Evolutionary conservation across 2,329 filamentous ascomycete species (phyloP).

Genomic region (Aspergillus ochraceoroseus): DNA sequence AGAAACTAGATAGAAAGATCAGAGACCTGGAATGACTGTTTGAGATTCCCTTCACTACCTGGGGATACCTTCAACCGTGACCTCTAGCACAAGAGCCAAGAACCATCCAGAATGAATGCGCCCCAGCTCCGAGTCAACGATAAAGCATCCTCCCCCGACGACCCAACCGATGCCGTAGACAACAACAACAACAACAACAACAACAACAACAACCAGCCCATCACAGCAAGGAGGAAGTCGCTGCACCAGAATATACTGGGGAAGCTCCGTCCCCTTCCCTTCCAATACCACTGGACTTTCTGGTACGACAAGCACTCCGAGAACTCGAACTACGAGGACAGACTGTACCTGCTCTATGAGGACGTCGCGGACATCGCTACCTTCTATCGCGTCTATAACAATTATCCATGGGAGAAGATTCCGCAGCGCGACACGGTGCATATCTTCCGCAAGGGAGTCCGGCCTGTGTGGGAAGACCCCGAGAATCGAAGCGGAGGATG

Average conservation of each 20-base stretch:
- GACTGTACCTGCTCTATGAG: constrained; percentile 39
- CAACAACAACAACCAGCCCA: too few species aligned
- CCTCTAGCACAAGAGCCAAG: too few species aligned
- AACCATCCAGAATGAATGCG: constrained; percentile 24
- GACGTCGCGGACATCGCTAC: constrained; percentile 42
- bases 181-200: too few species aligned
- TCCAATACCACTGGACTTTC: constrained; percentile 47
- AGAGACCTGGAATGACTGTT: too few species aligned
- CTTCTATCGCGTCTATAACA: constrained; percentile 79
- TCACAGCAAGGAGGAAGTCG: constrained; percentile 30
- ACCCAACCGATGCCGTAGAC: constrained; percentile 9
- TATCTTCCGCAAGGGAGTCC: constrained; percentile 72
- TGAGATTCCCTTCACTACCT: too few species aligned
- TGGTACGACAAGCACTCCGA: constrained; percentile 45
- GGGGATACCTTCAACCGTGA: too few species aligned
- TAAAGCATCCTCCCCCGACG: constrained; percentile 18
- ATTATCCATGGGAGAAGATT: constrained; percentile 70
- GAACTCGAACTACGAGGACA: constrained; percentile 29
- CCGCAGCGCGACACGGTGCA: constrained; percentile 73
- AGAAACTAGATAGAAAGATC: too few species aligned
- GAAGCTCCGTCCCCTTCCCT: constrained; percentile 44
- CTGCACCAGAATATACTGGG: constrained; percentile 44
- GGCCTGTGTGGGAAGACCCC: constrained; percentile 76
- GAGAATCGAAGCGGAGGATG: constrained; percentile 80
- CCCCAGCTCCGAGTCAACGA: constrained; percentile 24